Conservation (phyloP, 345 rosid genomes). For the Gossypium rotundifolium region DNA sequence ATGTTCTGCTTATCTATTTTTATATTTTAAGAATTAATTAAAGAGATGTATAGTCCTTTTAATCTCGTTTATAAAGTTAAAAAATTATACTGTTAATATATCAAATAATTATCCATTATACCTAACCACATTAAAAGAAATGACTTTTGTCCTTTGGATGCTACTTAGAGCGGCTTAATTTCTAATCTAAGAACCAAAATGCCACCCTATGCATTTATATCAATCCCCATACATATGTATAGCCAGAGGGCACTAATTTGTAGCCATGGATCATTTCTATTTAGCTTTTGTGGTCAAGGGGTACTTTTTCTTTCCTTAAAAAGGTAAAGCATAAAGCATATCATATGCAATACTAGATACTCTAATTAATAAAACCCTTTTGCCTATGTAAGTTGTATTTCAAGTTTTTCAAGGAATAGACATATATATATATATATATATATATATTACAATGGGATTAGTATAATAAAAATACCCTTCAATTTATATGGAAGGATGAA, state of each 20-base stretch:
- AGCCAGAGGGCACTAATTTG: background rate
- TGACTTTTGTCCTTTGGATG: background rate
- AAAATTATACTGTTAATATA: too few relatives aligned
- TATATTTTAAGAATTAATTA: too few relatives aligned
- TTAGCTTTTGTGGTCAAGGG: constrained; percentile 2
- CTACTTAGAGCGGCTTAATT: background rate
- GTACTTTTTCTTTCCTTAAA: background rate
- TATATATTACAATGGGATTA: too few relatives aligned
- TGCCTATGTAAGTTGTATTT: background rate
- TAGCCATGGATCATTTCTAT: background rate
- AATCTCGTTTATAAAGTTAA: too few relatives aligned
- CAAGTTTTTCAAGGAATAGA: background rate
- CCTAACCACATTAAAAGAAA: too few relatives aligned
- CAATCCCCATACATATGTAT: background rate
- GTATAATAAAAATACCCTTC: too few relatives aligned
- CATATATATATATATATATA: too few relatives aligned
- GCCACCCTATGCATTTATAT: background rate
- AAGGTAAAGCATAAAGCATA: background rate
- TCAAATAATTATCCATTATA: too few relatives aligned
- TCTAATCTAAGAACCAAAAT: background rate
- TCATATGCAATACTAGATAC: background rate
- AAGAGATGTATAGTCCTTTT: too few relatives aligned
- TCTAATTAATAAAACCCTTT: background rate
- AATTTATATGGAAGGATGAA: too few relatives aligned
- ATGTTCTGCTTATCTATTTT: too few relatives aligned